Percentiles rank a stretch among this genome's conserved stretches.
phyloP scores from a whole-genome alignment of 208 protist species.

The Trypanosoma melophagium region DNA sequence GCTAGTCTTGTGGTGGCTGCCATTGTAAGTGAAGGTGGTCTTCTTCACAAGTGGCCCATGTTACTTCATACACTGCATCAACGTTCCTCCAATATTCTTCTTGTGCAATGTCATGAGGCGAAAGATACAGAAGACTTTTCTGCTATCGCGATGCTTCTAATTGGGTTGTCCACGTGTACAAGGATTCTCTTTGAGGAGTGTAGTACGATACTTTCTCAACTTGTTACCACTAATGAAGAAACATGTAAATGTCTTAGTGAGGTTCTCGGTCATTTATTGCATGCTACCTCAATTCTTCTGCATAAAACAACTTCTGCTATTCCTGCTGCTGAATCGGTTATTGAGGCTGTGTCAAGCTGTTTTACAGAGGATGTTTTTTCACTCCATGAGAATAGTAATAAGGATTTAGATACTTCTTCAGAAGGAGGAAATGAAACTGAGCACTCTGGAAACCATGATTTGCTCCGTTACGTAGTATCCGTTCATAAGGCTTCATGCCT shows the following conservation, averaged over 20 bases:
- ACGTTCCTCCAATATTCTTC: background rate
- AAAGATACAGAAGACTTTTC: background rate
- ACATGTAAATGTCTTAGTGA: constrained; percentile 11
- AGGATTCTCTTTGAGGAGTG: constrained; percentile 26
- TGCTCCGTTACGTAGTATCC: background rate
- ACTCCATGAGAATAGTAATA: constrained; percentile 1
- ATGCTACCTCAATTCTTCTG: constrained; percentile 1
- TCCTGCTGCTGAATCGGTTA: constrained; percentile 3
- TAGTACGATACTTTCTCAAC: background rate
- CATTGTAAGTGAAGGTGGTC: constrained; percentile 8
- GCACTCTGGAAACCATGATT: background rate
- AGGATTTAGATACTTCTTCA: background rate
- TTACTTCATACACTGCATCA: constrained; percentile 7
- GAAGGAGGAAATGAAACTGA: background rate
- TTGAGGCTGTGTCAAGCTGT: constrained; percentile 8
- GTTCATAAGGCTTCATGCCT: constrained; percentile 4
- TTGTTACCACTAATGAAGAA: background rate
- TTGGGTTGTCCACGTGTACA: constrained; percentile 22
- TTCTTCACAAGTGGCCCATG: constrained; percentile 2
- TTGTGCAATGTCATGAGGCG: background rate
- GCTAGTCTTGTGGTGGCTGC: constrained; percentile 17
- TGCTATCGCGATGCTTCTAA: background rate
- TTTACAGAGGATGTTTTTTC: constrained; percentile 19
- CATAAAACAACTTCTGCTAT: background rate
- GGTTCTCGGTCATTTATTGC: constrained; percentile 1